Conservation (phyloP, 2,329 filamentous ascomycete genomes). For the Colletotrichum lupini region DNA sequence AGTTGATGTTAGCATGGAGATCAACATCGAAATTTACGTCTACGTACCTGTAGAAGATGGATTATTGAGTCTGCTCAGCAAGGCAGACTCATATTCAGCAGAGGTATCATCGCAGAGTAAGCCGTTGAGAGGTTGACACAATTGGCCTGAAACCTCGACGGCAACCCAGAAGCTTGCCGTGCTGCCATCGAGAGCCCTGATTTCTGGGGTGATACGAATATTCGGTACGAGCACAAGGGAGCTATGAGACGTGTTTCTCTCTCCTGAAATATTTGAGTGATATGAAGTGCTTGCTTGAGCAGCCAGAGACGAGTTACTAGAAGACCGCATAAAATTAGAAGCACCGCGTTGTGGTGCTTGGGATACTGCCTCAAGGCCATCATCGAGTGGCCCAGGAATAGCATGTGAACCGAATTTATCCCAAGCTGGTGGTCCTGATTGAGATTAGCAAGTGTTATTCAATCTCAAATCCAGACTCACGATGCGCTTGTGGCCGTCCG, state of each 20-base stretch:
- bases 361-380: neutral
- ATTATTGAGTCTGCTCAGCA: neutral
- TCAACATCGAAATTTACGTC: neutral
- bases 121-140: constrained; percentile 40
- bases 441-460: neutral
- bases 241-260: neutral
- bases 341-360: neutral
- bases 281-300: neutral
- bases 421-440: neutral
- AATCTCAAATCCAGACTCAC: neutral
- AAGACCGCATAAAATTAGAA: neutral
- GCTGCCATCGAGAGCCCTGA: constrained; percentile 46
- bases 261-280: neutral
- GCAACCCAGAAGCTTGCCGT: constrained; percentile 58
- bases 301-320: too few species aligned
- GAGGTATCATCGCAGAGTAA: neutral
- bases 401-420: neutral
- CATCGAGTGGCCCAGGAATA: neutral
- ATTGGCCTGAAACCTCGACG: constrained; percentile 57
- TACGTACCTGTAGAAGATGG: neutral
- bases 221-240: constrained; percentile 51
- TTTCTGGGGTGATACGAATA: constrained; percentile 56
- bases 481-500: neutral
- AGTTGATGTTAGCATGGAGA: neutral
- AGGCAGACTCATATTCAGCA: neutral